Evolutionary conservation across 176 grass and related monocot species (phyloP).

Genomic region (Rhipidocladum racemiflorum): DNA sequence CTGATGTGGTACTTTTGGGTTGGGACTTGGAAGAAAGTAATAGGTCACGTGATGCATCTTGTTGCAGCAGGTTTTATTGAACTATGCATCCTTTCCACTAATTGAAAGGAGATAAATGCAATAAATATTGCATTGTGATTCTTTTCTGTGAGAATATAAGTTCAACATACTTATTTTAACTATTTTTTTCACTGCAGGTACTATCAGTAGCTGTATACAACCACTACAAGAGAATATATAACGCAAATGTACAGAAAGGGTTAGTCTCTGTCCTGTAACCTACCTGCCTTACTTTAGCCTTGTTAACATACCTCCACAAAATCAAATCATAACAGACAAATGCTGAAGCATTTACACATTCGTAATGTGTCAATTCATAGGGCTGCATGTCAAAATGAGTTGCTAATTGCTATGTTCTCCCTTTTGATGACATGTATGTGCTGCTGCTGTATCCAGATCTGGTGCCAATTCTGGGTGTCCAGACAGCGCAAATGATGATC

Average conservation of each 20-base stretch:
- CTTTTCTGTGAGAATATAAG: background rate
- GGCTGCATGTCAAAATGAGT: background rate
- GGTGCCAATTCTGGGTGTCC: constrained; percentile 40
- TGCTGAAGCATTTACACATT: constrained; percentile 19
- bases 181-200: constrained; percentile 55
- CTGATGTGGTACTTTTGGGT: too few relatives aligned
- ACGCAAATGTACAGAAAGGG: constrained; percentile 84
- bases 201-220: constrained; percentile 96
- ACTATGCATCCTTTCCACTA: background rate
- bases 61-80: background rate
- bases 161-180: constrained; percentile 11
- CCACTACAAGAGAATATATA: constrained; percentile 97
- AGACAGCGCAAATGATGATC: constrained; percentile 48
- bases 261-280: constrained; percentile 51
- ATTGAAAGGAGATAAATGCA: background rate
- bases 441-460: constrained; percentile 52
- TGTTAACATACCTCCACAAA: background rate
- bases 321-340: constrained; percentile 11
- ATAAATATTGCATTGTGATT: background rate
- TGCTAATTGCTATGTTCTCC: constrained; percentile 4
- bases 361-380: background rate
- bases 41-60: background rate
- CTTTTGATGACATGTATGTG: constrained; percentile 20
- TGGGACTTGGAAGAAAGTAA: constrained; percentile 21
- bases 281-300: constrained; percentile 6